Evolutionary conservation across 306 rosid genomes (phyloP).

Genomic region (Geum urbanum): DNA sequence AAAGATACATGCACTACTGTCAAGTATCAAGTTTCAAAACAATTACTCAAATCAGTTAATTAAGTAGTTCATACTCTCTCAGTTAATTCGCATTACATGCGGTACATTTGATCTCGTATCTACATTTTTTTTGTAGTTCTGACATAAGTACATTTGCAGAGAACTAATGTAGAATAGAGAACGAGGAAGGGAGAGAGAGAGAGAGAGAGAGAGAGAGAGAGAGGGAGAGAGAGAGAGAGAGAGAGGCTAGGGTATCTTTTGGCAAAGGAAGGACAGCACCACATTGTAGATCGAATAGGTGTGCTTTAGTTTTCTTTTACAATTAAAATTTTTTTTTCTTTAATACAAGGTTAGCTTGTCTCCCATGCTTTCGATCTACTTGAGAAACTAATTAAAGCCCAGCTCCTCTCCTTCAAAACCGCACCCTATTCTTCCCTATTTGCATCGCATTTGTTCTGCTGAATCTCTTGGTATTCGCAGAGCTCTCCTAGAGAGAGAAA

Average conservation of each 20-base stretch:
- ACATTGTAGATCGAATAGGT: constrained; percentile 37
- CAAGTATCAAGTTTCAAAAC: background rate
- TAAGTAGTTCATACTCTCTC: background rate
- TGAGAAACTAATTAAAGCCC: constrained; percentile 46
- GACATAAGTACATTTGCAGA: constrained; percentile 9
- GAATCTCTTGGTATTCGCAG: constrained; percentile 66
- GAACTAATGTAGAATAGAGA: background rate
- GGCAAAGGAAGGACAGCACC: constrained; percentile 50
- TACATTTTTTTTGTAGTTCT: background rate
- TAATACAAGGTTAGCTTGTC: constrained; percentile 33
- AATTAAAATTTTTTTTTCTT: background rate
- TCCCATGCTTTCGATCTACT: constrained; percentile 36
- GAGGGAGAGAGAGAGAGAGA: constrained; percentile 22
- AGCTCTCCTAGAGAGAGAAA: constrained; percentile 45
- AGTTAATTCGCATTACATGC: background rate
- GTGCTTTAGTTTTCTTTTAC: constrained; percentile 36
- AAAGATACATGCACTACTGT: constrained; percentile 18
- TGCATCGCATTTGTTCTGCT: constrained; percentile 99
- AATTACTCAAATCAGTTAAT: background rate
- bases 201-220: constrained; percentile 16
- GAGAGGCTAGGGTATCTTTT: constrained; percentile 46
- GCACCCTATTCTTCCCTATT: constrained; percentile 90
- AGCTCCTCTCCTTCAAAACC: constrained; percentile 63
- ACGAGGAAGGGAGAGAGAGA: constrained; percentile 7
- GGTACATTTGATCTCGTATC: constrained; percentile 6